A percentile compares a stretch with the other conserved stretches of the same genome.
Evolutionary conservation across 306 rosid genomes (phyloP).

Genomic region (Quercus bicolor): DNA sequence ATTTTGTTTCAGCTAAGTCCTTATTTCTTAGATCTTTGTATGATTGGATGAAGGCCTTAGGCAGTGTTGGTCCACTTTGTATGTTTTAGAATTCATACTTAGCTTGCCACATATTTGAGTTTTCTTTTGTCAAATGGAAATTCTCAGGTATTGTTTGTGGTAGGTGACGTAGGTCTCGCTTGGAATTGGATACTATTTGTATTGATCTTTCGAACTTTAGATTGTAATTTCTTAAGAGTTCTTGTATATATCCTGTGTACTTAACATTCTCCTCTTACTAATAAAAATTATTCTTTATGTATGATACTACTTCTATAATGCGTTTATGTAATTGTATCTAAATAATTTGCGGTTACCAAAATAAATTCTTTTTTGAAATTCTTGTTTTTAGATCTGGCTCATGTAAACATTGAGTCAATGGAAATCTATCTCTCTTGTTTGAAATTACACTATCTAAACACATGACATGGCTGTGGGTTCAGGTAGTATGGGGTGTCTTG

Average conservation of each 20-base stretch:
- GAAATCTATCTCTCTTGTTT: neutral
- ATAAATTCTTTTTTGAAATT: neutral
- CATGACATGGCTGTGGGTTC: neutral
- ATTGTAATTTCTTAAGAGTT: neutral
- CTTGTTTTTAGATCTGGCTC: neutral
- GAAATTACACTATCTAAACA: neutral
- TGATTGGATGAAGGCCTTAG: too few species aligned
- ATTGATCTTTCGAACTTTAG: neutral
- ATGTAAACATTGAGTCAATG: neutral
- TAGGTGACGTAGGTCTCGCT: fast-evolving
- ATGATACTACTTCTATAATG: neutral
- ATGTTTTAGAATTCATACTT: too few species aligned
- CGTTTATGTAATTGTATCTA: neutral
- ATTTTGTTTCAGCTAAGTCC: too few species aligned
- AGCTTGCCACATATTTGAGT: too few species aligned
- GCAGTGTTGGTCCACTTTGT: too few species aligned
- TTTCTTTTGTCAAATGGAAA: neutral
- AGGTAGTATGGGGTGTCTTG: neutral
- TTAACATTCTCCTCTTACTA: neutral
- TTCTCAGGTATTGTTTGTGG: neutral
- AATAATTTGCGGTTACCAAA: neutral
- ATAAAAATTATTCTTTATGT: neutral
- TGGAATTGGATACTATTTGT: neutral
- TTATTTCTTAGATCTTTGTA: too few species aligned
- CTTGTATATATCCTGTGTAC: neutral